Percentiles rank a stretch among this genome's conserved stretches.
Conservation (phyloP, 495 filamentous ascomycete genomes). For the Annulohypoxylon stygium region DNA sequence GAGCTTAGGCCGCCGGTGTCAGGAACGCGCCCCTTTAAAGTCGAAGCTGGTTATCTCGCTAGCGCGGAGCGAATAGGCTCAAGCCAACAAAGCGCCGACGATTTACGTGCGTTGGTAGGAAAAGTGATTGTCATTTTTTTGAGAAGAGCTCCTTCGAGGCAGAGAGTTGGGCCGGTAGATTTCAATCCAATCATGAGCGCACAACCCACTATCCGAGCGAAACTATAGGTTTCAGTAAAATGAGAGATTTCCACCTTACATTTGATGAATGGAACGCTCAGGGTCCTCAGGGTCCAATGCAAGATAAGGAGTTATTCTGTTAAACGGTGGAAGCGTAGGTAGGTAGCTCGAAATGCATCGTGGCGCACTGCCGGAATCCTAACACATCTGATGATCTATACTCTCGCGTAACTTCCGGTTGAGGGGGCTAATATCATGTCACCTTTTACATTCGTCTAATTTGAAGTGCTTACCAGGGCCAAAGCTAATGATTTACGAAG, state of each 20-base stretch:
- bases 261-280: slow-evolving; percentile 6
- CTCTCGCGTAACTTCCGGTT: not conserved
- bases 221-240: slow-evolving; percentile 14
- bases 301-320: slow-evolving; percentile 18
- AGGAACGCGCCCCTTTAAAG: slow-evolving; percentile 34
- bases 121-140: not conserved
- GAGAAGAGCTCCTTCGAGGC: not conserved
- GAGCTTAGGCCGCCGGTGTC: slow-evolving; percentile 16
- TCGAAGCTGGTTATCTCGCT: slow-evolving; percentile 22
- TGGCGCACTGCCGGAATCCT: slow-evolving; percentile 28
- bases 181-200: slow-evolving; percentile 17
- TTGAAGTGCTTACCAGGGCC: not conserved
- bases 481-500: not conserved
- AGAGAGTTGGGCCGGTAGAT: slow-evolving; percentile 18
- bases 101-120: slow-evolving; percentile 8
- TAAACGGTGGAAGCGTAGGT: slow-evolving; percentile 10
- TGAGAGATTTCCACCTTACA: slow-evolving; percentile 21
- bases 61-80: slow-evolving; percentile 12
- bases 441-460: not conserved
- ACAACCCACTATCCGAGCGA: not conserved
- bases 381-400: not conserved
- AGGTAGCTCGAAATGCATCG: not conserved
- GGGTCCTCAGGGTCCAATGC: slow-evolving; percentile 19
- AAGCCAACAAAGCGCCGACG: slow-evolving; percentile 20
- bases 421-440: not conserved